Evolutionary conservation across 2,329 filamentous ascomycete genomes (phyloP).

Genomic region (Didymella segeticola): DNA sequence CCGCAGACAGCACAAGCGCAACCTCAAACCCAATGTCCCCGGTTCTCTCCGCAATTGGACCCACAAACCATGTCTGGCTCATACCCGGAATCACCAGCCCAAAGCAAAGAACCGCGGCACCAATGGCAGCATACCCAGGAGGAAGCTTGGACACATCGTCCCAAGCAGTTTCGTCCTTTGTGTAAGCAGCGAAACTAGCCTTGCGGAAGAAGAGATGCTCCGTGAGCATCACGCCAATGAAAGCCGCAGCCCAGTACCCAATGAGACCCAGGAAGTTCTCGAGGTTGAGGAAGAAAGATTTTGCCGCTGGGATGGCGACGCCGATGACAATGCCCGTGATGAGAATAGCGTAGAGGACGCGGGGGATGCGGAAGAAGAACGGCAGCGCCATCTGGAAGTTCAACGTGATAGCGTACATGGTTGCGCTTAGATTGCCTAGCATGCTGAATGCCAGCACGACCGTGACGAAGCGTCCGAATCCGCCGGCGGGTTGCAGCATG

Average conservation of each 20-base stretch:
- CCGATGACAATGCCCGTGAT: constrained; percentile 67
- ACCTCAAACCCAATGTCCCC: constrained; percentile 73
- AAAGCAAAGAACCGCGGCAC: constrained; percentile 49
- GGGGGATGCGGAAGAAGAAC: constrained; percentile 62
- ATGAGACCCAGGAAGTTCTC: constrained; percentile 48
- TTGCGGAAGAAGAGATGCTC: constrained; percentile 51
- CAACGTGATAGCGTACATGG: constrained; percentile 68
- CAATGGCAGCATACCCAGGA: constrained; percentile 50
- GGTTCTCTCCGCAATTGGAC: constrained; percentile 65
- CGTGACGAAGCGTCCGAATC: constrained; percentile 68
- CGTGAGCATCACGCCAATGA: constrained; percentile 39
- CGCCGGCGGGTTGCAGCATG: constrained; percentile 64
- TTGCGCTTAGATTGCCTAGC: constrained; percentile 65
- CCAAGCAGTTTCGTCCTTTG: constrained; percentile 50
- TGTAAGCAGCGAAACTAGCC: constrained; percentile 40
- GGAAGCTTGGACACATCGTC: constrained; percentile 50
- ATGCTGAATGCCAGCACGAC: constrained; percentile 62
- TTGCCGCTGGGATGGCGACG: constrained; percentile 62
- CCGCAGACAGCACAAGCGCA: constrained; percentile 59
- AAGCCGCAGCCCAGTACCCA: constrained; percentile 47
- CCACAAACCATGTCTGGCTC: constrained; percentile 67
- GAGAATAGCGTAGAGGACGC: constrained; percentile 64
- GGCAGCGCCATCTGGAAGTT: constrained; percentile 70
- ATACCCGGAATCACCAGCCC: constrained; percentile 65
- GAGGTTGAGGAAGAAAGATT: constrained; percentile 64